Evolutionary conservation across 1,139 yeast genomes (phyloP).

Genomic region (Candida sanyaensis): DNA sequence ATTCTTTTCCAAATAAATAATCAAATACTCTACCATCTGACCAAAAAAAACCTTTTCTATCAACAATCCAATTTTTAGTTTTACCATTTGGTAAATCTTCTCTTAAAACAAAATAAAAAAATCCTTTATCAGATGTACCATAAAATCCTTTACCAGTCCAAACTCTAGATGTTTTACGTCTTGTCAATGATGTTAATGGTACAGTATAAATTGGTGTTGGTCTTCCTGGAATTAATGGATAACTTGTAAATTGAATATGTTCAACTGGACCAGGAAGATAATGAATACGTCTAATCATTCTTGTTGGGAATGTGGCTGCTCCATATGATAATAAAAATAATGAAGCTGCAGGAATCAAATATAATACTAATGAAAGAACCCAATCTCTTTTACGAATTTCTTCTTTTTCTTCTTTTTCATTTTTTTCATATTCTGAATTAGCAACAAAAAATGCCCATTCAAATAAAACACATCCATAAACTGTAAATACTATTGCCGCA

Average conservation of each 20-base stretch:
- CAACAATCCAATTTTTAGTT: slow-evolving; percentile 72
- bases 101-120: slow-evolving; percentile 72
- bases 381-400: slow-evolving; percentile 41
- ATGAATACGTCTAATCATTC: slow-evolving; percentile 75
- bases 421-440: slow-evolving; percentile 58
- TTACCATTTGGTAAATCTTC: slow-evolving; percentile 42
- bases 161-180: slow-evolving; percentile 65
- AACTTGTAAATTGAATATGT: slow-evolving; percentile 66
- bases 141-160: slow-evolving; percentile 89
- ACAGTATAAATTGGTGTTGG: slow-evolving; percentile 76
- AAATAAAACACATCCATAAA: slow-evolving; percentile 63
- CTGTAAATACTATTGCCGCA: slow-evolving; percentile 64
- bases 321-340: slow-evolving; percentile 44
- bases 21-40: slow-evolving; percentile 89
- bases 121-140: slow-evolving; percentile 75
- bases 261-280: slow-evolving; percentile 63
- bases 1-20: slow-evolving; percentile 74
- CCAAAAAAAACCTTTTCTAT: slow-evolving; percentile 86
- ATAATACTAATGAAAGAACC: slow-evolving; percentile 29
- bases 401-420: slow-evolving; percentile 44
- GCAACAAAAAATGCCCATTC: slow-evolving; percentile 64
- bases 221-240: slow-evolving; percentile 73
- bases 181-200: slow-evolving; percentile 55
- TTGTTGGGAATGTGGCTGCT: slow-evolving; percentile 58
- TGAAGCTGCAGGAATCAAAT: slow-evolving; percentile 38